Evolutionary conservation across 495 filamentous ascomycete genomes (phyloP), one percentile per base, ranked within the genome.

Genomic region (Podospora conica): DNA sequence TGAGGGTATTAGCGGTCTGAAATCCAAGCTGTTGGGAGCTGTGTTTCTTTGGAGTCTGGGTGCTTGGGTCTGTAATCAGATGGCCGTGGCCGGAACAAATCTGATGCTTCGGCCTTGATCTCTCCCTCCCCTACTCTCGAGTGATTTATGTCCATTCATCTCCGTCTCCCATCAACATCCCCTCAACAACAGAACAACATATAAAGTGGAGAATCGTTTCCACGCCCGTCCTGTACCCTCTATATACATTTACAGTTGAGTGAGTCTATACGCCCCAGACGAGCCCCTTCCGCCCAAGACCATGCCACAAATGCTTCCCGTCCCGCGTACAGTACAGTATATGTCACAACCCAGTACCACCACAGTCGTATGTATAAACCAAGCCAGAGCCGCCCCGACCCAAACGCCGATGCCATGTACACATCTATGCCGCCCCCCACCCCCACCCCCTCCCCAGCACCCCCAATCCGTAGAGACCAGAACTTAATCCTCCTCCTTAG

Each of bases 401-500:
- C 60, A n/a, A 61, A 61, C 60, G 60, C 60, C 60, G 12, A 24
- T 61, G 40, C 60, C 60, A 61, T 21, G 23, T 57, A 15, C 25
- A n/a, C 25, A 33, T 58, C 12, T 58, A 58, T 58, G n/a, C 29
- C 12, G 5, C 22, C 55, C 10, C 22, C 20, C 9, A 18, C 18
- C 22, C 22, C 22, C 22, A 20, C 25, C 53, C 10, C 18, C 25
- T 23, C 58, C 21, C 48, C 21, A 20, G n/a, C 15, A 11, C 61
- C 53, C 40, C 40, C 6, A 7, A 23, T 0, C 33, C 21, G 2
- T 8, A 2, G 3, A 2, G 9, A 18, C 12, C 18, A 18, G 4
- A 54, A 54, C 15, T 40, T 68, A 85, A 15, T 84, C 82, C 59
- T 75, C 76, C 6, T 86, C 84, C 71, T 78, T 83, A 6, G 84